Percentiles rank a stretch among this genome's conserved stretches.
phyloP scores from a whole-genome alignment of 495 filamentous ascomycete genomes.

The Podospora conica region DNA sequence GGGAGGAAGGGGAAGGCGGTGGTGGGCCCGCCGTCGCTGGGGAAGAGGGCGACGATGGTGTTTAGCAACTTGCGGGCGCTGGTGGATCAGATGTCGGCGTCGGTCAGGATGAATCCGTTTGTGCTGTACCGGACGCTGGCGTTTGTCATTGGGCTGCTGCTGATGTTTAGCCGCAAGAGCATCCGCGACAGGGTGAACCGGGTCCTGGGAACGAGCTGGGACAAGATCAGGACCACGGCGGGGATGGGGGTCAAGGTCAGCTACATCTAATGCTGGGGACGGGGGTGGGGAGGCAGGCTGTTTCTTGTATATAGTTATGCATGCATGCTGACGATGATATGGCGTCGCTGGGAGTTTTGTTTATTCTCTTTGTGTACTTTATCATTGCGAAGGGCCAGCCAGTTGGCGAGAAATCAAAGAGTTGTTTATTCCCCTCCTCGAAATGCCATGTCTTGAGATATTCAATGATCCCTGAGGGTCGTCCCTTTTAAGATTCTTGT shows the following conservation, averaged over 20 bases:
- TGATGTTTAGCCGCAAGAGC: constrained; percentile 67
- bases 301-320: neutral
- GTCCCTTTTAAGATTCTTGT: neutral
- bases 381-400: neutral
- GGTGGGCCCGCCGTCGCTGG: constrained; percentile 35
- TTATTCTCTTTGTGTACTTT: neutral
- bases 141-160: constrained; percentile 74
- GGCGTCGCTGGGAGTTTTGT: neutral
- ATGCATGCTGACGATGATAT: neutral
- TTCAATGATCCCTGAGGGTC: neutral
- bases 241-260: constrained; percentile 98
- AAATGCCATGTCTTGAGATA: neutral
- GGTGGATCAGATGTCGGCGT: constrained; percentile 54
- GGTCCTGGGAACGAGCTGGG: constrained; percentile 65
- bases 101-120: constrained; percentile 66
- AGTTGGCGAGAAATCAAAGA: neutral
- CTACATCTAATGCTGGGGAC: constrained; percentile 62
- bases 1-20: constrained; percentile 30
- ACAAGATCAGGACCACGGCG: constrained; percentile 75
- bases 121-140: constrained; percentile 67
- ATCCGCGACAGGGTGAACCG: constrained; percentile 68
- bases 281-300: neutral
- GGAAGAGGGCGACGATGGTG: constrained; percentile 44
- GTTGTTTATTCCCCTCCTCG: neutral
- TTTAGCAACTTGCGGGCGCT: constrained; percentile 53